These are phyloP conservation scores for Sclerotinia trifoliorum DNA, from an alignment of 2,329 filamentous ascomycete genomes.

Conservation along the genomic window DNA sequence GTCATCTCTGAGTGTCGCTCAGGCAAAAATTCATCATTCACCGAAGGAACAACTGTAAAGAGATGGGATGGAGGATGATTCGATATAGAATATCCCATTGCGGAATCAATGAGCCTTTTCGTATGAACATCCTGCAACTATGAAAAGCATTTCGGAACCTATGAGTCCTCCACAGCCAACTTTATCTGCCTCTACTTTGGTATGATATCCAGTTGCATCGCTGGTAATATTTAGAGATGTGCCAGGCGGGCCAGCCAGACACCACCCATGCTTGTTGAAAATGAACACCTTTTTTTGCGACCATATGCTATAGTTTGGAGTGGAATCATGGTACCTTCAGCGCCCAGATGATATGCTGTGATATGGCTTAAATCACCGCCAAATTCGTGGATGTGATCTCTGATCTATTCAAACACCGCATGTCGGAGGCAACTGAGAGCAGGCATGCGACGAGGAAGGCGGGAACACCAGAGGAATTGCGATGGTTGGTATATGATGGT, in stretches of 20 bases:
- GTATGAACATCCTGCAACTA: background rate
- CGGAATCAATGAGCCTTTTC: slow-evolving; percentile 14
- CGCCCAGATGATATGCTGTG: slow-evolving; percentile 7
- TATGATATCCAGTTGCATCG: slow-evolving; percentile 14
- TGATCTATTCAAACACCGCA: slow-evolving; percentile 17
- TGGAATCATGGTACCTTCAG: slow-evolving; percentile 1
- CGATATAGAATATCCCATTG: slow-evolving; percentile 22
- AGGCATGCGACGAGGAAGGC: background rate
- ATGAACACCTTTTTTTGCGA: background rate
- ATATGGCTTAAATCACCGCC: slow-evolving; percentile 15
- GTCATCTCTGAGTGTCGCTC: background rate
- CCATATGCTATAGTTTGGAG: slow-evolving; percentile 14
- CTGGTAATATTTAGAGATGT: slow-evolving; percentile 7
- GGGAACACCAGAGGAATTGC: background rate
- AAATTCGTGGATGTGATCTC: slow-evolving; percentile 17
- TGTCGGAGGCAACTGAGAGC: slow-evolving; percentile 1
- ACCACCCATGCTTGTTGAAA: slow-evolving; percentile 19
- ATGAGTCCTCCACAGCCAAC: background rate
- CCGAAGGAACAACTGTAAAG: slow-evolving; percentile 20
- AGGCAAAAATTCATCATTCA: slow-evolving; percentile 14
- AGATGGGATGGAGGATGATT: slow-evolving; percentile 16
- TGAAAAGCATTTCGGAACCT: background rate
- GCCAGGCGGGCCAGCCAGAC: background rate
- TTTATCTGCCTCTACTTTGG: background rate
- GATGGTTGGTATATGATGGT: background rate